A percentile compares a stretch with the other conserved stretches of the same genome.
phyloP scores from a whole-genome alignment of 2,329 filamentous ascomycete genomes.

The Fusarium dlaminii region DNA sequence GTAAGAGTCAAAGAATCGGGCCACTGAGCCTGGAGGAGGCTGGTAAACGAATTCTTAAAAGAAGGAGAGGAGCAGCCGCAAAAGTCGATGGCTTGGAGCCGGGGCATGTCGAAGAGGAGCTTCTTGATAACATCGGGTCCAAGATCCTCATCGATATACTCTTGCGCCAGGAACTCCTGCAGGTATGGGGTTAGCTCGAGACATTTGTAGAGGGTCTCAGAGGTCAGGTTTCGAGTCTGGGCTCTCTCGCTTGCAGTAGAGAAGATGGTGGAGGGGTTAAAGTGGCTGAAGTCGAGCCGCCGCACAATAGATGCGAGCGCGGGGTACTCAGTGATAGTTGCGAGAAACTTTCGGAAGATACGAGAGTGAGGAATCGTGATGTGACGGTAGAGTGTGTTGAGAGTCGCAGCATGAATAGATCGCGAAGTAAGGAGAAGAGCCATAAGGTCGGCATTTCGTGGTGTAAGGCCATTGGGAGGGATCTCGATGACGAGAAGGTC shows the following conservation, averaged over 20 bases:
- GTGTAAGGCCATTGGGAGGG: conserved; percentile 75
- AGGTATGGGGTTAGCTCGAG: conserved; percentile 77
- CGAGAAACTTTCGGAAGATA: conserved; percentile 84
- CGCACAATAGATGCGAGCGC: conserved; percentile 79
- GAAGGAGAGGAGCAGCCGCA: conserved; percentile 75
- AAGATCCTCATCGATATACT: conserved; percentile 82
- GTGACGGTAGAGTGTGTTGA: conserved; percentile 79
- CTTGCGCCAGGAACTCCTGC: conserved; percentile 81
- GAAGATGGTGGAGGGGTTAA: conserved; percentile 82
- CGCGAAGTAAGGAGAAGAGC: conserved; percentile 80
- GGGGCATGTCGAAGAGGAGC: conserved; percentile 72
- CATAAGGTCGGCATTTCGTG: conserved; percentile 81
- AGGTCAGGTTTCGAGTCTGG: conserved; percentile 79
- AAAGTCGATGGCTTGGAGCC: conserved; percentile 76
- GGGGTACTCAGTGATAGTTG: conserved; percentile 72
- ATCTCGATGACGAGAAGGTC: conserved; percentile 78
- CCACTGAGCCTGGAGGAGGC: conserved; percentile 62
- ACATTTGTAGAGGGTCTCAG: conserved; percentile 76
- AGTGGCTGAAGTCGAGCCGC: conserved; percentile 85
- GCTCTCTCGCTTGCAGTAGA: conserved; percentile 78
- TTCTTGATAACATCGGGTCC: conserved; percentile 74
- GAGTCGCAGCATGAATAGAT: conserved; percentile 75
- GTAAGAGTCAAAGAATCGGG: conserved; percentile 67
- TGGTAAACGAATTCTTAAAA: conserved; percentile 73
- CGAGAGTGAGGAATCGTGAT: conserved; percentile 85